A percentile compares a stretch with the other conserved stretches of the same genome.
Evolutionary conservation across 192 early-diverging fungal species (phyloP).

Genomic region (Entophlyctis luteolus): DNA sequence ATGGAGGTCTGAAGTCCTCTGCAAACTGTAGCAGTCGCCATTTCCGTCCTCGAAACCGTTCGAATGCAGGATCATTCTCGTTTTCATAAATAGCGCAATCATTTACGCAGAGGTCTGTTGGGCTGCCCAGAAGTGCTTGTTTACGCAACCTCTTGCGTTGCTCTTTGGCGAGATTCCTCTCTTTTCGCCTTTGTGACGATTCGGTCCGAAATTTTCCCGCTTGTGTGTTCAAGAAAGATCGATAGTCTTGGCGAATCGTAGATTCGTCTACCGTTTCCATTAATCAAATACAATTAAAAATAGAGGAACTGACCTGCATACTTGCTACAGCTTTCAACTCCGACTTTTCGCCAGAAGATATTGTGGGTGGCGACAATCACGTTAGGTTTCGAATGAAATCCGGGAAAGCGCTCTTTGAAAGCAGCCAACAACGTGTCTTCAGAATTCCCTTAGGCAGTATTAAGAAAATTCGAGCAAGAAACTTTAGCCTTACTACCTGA

Average conservation of each 20-base stretch:
- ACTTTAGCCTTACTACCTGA: not conserved
- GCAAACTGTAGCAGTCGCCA: conserved; percentile 68
- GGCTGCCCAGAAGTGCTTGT: too few relatives aligned
- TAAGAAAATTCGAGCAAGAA: not conserved
- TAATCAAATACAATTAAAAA: not conserved
- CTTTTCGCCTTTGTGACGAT: too few relatives aligned
- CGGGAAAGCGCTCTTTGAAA: conserved; percentile 48
- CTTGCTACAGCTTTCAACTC: not conserved
- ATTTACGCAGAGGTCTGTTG: not conserved
- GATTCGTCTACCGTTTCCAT: not conserved
- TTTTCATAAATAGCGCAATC: not conserved
- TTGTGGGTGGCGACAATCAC: conserved; percentile 43
- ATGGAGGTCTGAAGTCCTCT: conserved; percentile 70
- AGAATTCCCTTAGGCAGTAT: not conserved
- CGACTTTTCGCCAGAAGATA: conserved; percentile 21
- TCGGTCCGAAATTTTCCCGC: not conserved
- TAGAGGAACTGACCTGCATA: not conserved
- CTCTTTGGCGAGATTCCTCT: too few relatives aligned
- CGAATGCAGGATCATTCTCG: not conserved
- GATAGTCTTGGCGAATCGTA: not conserved
- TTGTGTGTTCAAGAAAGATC: not conserved
- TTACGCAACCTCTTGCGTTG: too few relatives aligned
- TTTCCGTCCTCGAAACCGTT: conserved; percentile 1
- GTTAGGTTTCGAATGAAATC: conserved; percentile 57
- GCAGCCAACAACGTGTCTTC: conserved; percentile 1